Conservation (phyloP, 805 yeast species). For the Nakazawaea holstii region DNA sequence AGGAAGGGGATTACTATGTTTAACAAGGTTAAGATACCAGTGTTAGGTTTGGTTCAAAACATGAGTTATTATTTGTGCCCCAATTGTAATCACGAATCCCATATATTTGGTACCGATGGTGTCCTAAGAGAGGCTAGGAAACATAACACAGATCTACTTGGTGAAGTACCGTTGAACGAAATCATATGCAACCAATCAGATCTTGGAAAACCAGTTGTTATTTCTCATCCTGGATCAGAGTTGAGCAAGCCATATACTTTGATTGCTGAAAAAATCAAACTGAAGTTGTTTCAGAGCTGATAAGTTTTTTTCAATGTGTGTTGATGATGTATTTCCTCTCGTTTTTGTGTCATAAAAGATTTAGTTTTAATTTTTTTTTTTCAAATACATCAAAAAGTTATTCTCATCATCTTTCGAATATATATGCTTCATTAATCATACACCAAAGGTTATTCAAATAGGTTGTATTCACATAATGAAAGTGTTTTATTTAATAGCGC, state of each 20-base stretch:
- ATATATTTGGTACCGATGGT: slow-evolving; percentile 68
- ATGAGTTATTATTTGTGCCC: slow-evolving; percentile 79
- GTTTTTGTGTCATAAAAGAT: not conserved
- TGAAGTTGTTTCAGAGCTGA: not conserved
- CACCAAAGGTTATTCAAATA: too few relatives aligned
- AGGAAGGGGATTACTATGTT: slow-evolving; percentile 79
- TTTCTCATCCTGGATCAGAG: slow-evolving; percentile 32
- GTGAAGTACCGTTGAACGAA: slow-evolving; percentile 61
- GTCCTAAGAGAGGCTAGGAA: slow-evolving; percentile 47
- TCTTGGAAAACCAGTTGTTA: slow-evolving; percentile 56
- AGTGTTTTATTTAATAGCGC: too few relatives aligned
- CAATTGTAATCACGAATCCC: slow-evolving; percentile 66
- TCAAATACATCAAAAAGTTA: too few relatives aligned
- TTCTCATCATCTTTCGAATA: too few relatives aligned
- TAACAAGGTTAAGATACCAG: slow-evolving; percentile 61
- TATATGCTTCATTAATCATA: too few relatives aligned
- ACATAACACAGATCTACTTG: slow-evolving; percentile 44
- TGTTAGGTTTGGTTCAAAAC: slow-evolving; percentile 74
- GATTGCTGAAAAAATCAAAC: slow-evolving; percentile 33
- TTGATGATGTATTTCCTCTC: not conserved
- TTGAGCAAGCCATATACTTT: slow-evolving; percentile 38
- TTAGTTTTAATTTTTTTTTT: too few relatives aligned
- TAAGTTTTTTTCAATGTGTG: not conserved
- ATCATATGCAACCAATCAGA: slow-evolving; percentile 60
- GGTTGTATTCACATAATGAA: too few relatives aligned